These are phyloP conservation scores for Apophysomyces variabilis DNA, from an alignment of 371 early-diverging fungal genomes.

Conservation along the genomic window DNA sequence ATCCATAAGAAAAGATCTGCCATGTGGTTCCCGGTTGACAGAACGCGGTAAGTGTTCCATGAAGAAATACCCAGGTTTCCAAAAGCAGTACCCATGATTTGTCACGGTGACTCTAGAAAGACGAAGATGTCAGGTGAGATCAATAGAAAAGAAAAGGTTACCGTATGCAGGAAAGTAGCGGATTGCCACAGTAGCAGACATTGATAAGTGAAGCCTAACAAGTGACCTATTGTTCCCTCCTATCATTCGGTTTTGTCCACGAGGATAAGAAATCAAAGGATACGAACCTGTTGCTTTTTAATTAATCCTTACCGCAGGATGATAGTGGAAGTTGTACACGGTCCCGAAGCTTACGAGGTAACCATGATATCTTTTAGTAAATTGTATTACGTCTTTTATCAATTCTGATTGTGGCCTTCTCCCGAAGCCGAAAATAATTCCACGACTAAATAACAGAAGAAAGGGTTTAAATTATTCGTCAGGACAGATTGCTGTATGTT, in stretches of 20 bases:
- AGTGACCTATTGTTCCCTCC: constrained; percentile 51
- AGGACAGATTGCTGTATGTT: neutral
- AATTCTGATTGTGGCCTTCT: constrained; percentile 21
- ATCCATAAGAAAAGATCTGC: constrained; percentile 51
- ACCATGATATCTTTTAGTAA: constrained; percentile 46
- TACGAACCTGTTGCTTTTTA: neutral
- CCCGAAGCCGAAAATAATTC: constrained; percentile 36
- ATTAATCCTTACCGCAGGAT: constrained; percentile 35
- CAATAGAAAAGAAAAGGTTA: constrained; percentile 12
- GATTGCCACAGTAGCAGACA: constrained; percentile 52
- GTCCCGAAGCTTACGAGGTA: constrained; percentile 53
- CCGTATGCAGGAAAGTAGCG: constrained; percentile 40
- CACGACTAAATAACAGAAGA: constrained; percentile 31
- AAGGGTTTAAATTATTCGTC: neutral
- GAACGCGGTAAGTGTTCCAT: constrained; percentile 46
- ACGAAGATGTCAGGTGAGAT: too few species aligned
- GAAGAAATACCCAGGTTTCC: constrained; percentile 47
- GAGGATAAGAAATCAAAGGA: neutral
- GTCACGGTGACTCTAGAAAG: constrained; percentile 40
- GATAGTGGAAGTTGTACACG: constrained; percentile 50
- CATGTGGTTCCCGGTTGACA: constrained; percentile 47
- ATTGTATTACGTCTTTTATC: constrained; percentile 34
- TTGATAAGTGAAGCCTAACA: constrained; percentile 47
- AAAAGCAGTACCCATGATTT: constrained; percentile 40
- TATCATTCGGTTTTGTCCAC: constrained; percentile 1